Base-by-base conservation (phyloP, 441 rosid genomes). In the Pelargonium citronellum region DNA sequence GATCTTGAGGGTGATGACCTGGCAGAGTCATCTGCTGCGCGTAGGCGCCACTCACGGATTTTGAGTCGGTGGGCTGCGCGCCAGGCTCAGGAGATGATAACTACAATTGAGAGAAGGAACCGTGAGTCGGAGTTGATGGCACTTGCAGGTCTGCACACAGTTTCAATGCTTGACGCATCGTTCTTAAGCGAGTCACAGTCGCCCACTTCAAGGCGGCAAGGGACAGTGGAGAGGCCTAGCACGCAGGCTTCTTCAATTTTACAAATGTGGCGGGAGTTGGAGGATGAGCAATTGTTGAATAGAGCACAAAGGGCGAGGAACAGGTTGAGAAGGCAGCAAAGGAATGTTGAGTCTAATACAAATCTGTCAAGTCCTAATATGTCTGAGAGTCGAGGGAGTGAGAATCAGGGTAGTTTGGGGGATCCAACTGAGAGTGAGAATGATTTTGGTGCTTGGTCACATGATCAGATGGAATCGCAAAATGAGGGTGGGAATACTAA, bases 181-280 rank as follows among this genome's bases (percentile, higher is more conserved):
- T 91, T 91, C 80, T 77, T 91, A 77, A 82, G 91, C 81, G 96
- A 89, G 81, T 86, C 92, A 0, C 89, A 84, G 73, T 86, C 92
- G 0, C 87, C 95, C 4, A 75, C 84, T 60, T 80, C 89, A 0
- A 81, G 89, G 73, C 77, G 87, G 76, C 92, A 87, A 70, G 92
- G 90, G 2, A 76, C 82, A 7, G 83, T 70, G 17, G 96, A 91
- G 78, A 80, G 89, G 80, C 95, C 96, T 0, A 87, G 78, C 70
- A 91, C 90, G 60, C 91, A 75, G 73, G 95, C 96, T 4, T 91
- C 96, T 57, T 39, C 87, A 0, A 91, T 91, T 79, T 64, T 89
- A 80, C 94, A 87, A 76, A 91, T 91, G 96, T 91, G 96, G 96
- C 79, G 96, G 81, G 96, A 91, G 84, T 78, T 91, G 84, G 96